A percentile compares a stretch with the other conserved stretches of the same genome.
Evolutionary conservation across 805 yeast genomes (phyloP).

Genomic region (Wickerhamiella bombiphila): DNA sequence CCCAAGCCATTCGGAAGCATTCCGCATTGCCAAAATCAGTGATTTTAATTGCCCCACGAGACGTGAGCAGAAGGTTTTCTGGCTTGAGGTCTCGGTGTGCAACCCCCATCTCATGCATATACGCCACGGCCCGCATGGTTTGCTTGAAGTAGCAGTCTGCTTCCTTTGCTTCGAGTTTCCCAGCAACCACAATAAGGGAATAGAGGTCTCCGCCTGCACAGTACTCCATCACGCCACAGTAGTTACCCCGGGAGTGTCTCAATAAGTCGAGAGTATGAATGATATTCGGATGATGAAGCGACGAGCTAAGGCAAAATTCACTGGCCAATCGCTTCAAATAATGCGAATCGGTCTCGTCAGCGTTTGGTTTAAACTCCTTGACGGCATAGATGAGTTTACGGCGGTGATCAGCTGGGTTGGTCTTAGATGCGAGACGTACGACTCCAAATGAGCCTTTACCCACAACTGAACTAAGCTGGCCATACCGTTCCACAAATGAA

Average conservation of each 20-base stretch:
- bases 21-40: slow-evolving; percentile 87
- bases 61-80: slow-evolving; percentile 63
- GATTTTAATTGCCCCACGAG: slow-evolving; percentile 50
- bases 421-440: slow-evolving; percentile 69
- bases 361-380: slow-evolving; percentile 54
- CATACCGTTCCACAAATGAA: slow-evolving; percentile 82
- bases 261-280: slow-evolving; percentile 67
- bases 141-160: slow-evolving; percentile 87
- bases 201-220: slow-evolving; percentile 79
- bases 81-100: slow-evolving; percentile 90
- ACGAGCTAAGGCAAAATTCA: slow-evolving; percentile 77
- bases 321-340: slow-evolving; percentile 66
- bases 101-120: slow-evolving; percentile 82
- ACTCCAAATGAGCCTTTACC: slow-evolving; percentile 94
- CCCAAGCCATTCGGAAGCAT: slow-evolving; percentile 86
- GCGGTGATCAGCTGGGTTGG: slow-evolving; percentile 23
- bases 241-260: slow-evolving; percentile 56
- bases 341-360: slow-evolving; percentile 40
- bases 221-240: slow-evolving; percentile 89
- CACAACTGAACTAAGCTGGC: slow-evolving; percentile 78
- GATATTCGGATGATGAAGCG: slow-evolving; percentile 60
- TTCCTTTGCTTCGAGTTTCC: slow-evolving; percentile 46
- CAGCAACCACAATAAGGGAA: slow-evolving; percentile 39
- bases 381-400: slow-evolving; percentile 47
- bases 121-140: slow-evolving; percentile 62